phyloP scores from a whole-genome alignment of 768 basidiomycete genomes.

The Tricholoma furcatifolium region DNA sequence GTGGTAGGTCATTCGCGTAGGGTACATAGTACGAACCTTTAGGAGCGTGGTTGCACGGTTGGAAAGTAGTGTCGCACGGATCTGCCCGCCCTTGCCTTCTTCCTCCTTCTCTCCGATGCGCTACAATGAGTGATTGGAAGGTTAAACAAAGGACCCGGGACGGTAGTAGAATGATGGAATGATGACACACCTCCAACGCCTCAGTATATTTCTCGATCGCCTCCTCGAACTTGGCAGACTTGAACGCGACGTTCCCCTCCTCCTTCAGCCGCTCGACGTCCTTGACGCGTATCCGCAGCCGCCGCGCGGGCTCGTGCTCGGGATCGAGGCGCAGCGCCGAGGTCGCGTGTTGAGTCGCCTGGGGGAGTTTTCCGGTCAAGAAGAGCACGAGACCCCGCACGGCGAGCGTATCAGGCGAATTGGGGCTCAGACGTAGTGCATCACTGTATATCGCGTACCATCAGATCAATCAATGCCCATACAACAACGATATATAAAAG shows the following conservation, averaged over 20 bases:
- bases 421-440: conserved; percentile 66
- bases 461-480: not conserved
- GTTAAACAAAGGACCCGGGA: not conserved
- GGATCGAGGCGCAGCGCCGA: conserved; percentile 80
- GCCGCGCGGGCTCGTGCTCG: conserved; percentile 66
- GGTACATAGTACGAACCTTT: conserved; percentile 46
- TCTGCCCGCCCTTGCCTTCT: conserved; percentile 77
- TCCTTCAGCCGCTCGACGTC: conserved; percentile 84
- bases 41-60: conserved; percentile 82
- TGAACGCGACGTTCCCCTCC: conserved; percentile 80
- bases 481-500: no score
- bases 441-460: conserved; percentile 52
- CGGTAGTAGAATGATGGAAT: not conserved
- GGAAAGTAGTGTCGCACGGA: conserved; percentile 76
- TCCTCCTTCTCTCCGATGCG: conserved; percentile 65
- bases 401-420: conserved; percentile 77
- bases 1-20: not conserved
- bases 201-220: conserved; percentile 71
- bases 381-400: conserved; percentile 81
- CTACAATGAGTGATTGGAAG: conserved; percentile 29
- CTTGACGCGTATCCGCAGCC: conserved; percentile 74
- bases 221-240: conserved; percentile 52
- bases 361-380: conserved; percentile 65
- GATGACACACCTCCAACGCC: conserved; percentile 57
- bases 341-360: conserved; percentile 67